Evolutionary conservation across 2,329 filamentous ascomycete species (phyloP).

Genomic region (Endothia cerciana): DNA sequence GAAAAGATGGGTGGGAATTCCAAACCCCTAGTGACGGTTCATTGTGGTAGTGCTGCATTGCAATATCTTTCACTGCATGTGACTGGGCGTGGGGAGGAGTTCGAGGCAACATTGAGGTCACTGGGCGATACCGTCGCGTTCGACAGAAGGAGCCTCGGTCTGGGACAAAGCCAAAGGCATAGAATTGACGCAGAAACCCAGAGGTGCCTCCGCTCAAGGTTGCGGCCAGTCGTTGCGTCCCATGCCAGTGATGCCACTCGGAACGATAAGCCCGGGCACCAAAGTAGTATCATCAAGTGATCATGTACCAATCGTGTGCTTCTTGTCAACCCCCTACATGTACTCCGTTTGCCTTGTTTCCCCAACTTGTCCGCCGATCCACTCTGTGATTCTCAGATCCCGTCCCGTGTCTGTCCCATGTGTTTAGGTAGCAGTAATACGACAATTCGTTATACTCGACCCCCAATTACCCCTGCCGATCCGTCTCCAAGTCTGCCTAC

Average conservation of each 20-base stretch:
- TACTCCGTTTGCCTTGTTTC: not conserved
- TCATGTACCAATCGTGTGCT: constrained; percentile 11
- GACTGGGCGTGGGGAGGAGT: not conserved
- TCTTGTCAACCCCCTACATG: not conserved
- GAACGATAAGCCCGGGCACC: constrained; percentile 14
- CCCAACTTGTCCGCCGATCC: not conserved
- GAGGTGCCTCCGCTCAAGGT: too few species aligned
- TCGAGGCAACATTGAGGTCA: not conserved
- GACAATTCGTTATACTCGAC: not conserved
- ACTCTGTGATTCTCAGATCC: not conserved
- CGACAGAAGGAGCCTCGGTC: constrained; percentile 15
- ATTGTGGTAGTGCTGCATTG: not conserved
- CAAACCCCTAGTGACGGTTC: not conserved
- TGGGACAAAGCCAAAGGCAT: constrained; percentile 9
- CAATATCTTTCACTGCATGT: not conserved
- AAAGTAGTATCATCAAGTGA: constrained; percentile 4
- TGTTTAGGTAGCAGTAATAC: not conserved
- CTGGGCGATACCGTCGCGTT: constrained; percentile 8
- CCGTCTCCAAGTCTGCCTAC: too few species aligned
- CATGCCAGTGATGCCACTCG: not conserved
- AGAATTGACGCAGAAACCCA: not conserved
- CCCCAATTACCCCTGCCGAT: constrained; percentile 2
- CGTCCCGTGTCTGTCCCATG: not conserved
- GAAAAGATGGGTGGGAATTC: not conserved
- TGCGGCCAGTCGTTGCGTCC: constrained; percentile 9